phyloP scores from a whole-genome alignment of 1,139 yeast genomes.

The Arxiozyma heterogenica region DNA sequence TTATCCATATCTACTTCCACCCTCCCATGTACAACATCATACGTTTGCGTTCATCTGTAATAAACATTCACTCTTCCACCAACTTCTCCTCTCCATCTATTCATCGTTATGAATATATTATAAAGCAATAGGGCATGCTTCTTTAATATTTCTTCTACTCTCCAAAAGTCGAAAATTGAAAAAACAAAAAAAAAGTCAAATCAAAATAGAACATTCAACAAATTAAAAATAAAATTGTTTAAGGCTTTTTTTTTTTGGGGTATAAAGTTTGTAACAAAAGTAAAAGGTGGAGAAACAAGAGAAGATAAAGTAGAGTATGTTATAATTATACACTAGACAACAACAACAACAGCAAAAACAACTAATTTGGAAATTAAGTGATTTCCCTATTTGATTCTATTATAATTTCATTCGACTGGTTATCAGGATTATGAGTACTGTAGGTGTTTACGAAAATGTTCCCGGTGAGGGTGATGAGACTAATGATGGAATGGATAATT shows the following conservation, averaged over 20 bases:
- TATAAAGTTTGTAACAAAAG: background rate
- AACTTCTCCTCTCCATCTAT: background rate
- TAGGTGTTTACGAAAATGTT: background rate
- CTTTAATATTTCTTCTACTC: background rate
- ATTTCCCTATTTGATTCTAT: too few relatives aligned
- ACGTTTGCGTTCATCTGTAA: background rate
- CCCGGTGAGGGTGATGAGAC: background rate
- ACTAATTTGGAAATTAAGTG: background rate
- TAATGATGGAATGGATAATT: constrained; percentile 6
- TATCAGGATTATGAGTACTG: background rate
- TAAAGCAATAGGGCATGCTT: background rate
- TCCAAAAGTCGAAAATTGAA: background rate
- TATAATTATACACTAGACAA: too few relatives aligned
- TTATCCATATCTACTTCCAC: background rate
- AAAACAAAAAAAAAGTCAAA: too few relatives aligned
- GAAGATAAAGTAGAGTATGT: background rate
- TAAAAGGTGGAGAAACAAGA: background rate
- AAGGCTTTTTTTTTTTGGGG: too few relatives aligned
- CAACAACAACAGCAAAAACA: background rate
- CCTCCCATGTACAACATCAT: background rate
- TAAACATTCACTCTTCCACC: background rate
- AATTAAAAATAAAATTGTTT: background rate
- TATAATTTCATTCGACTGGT: background rate
- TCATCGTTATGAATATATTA: too few relatives aligned
- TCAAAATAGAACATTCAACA: background rate